A percentile compares a stretch with the other conserved stretches of the same genome.
Evolutionary conservation across 2,329 filamentous ascomycete species (phyloP).

Genomic region (Purpureocillium takamizusanense): DNA sequence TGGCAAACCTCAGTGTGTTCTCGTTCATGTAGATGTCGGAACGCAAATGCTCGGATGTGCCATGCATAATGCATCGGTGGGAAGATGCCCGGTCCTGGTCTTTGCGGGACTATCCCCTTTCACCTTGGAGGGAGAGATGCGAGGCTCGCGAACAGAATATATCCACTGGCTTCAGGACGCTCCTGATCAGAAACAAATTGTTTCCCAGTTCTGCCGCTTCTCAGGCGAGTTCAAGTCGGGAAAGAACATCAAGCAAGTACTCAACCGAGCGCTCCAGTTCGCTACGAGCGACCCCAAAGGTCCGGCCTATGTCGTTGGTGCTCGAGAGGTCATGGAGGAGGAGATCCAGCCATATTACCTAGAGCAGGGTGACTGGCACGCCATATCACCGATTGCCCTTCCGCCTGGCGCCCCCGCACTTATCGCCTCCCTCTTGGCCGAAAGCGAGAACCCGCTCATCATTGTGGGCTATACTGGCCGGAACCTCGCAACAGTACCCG

Average conservation of each 20-base stretch:
- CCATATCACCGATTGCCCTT: constrained; percentile 56
- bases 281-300: constrained; percentile 64
- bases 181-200: constrained; percentile 65
- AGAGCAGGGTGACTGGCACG: constrained; percentile 55
- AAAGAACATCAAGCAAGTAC: constrained; percentile 74
- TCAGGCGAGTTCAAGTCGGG: constrained; percentile 70
- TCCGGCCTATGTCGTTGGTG: constrained; percentile 65
- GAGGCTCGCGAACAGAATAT: constrained; percentile 63
- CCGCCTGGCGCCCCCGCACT: constrained; percentile 48
- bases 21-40: constrained; percentile 69
- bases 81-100: constrained; percentile 61
- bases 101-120: constrained; percentile 67
- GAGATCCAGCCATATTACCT: constrained; percentile 58
- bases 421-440: constrained; percentile 51
- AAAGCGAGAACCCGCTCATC: constrained; percentile 55
- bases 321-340: constrained; percentile 72
- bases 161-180: constrained; percentile 78
- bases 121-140: constrained; percentile 64
- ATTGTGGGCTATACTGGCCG: constrained; percentile 62
- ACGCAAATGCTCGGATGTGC: constrained; percentile 66
- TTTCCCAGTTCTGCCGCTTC: constrained; percentile 74
- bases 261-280: constrained; percentile 71
- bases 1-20: constrained; percentile 61
- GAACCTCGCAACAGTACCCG: constrained; percentile 49
- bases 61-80: constrained; percentile 65